Conservation (phyloP, 306 rosid species). For the Comarum palustre region DNA sequence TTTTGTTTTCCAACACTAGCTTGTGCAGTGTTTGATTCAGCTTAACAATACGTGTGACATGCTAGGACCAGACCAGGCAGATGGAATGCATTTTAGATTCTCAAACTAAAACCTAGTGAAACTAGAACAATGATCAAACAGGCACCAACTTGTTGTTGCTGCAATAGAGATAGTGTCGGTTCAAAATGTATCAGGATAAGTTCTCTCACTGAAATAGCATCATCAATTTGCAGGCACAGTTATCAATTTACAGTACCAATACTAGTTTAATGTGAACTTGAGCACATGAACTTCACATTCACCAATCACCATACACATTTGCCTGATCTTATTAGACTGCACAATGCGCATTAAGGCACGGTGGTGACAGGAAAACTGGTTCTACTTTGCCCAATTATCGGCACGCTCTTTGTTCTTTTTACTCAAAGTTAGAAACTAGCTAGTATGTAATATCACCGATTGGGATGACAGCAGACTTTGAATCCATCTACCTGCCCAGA, state of each 20-base stretch:
- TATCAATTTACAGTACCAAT: background rate
- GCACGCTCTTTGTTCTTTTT: background rate
- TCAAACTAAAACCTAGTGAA: background rate
- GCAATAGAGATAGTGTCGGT: background rate
- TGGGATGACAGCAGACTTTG: background rate
- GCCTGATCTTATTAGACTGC: background rate
- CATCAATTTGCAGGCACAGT: background rate
- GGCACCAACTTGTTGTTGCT: background rate
- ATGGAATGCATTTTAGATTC: background rate
- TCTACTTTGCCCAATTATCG: background rate
- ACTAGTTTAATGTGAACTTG: background rate
- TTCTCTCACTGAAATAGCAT: background rate
- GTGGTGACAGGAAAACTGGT: background rate
- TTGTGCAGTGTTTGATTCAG: background rate
- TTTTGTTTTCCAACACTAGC: background rate
- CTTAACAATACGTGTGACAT: background rate
- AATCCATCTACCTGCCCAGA: slow-evolving; percentile 12
- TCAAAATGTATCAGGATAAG: background rate
- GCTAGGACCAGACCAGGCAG: background rate
- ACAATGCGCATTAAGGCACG: background rate
- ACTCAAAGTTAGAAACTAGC: background rate
- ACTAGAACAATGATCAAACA: background rate
- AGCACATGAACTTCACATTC: background rate
- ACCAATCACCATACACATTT: background rate
- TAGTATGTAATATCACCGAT: background rate